Conservation (phyloP, 768 basidiomycete species). For the Sarcodon aspratus region DNA sequence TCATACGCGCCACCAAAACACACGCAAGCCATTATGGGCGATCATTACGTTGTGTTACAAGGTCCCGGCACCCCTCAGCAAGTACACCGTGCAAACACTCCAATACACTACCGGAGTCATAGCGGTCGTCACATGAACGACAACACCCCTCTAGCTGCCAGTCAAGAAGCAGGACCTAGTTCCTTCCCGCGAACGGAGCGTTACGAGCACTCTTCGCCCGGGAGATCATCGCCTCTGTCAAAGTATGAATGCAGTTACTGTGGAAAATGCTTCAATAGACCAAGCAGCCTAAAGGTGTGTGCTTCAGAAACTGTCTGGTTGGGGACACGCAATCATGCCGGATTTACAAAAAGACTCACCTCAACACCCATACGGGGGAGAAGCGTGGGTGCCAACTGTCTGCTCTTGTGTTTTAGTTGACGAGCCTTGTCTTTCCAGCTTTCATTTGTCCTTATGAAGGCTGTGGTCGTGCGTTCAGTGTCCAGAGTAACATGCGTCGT, state of each 20-base stretch:
- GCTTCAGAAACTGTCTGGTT: slow-evolving; percentile 1
- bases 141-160: too few species aligned
- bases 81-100: too few species aligned
- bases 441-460: slow-evolving; percentile 64
- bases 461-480: slow-evolving; percentile 76
- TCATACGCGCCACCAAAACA: too few species aligned
- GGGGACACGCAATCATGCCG: slow-evolving; percentile 1
- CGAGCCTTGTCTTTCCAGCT: slow-evolving; percentile 29
- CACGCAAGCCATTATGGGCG: too few species aligned
- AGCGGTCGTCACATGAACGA: too few species aligned
- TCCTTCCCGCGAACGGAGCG: too few species aligned
- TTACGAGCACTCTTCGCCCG: too few species aligned
- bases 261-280: slow-evolving; percentile 72
- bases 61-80: too few species aligned
- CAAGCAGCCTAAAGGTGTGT: slow-evolving; percentile 69
- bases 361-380: slow-evolving; percentile 78
- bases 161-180: too few species aligned
- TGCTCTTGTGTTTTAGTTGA: slow-evolving; percentile 1
- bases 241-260: slow-evolving; percentile 76
- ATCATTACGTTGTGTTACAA: too few species aligned
- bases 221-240: slow-evolving; percentile 17
- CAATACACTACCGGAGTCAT: too few species aligned
- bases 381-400: slow-evolving; percentile 46
- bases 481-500: slow-evolving; percentile 82
- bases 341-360: slow-evolving; percentile 48